Evolutionary conservation across 495 filamentous ascomycete species (phyloP).

Genomic region (Lentithecium fluviatile): DNA sequence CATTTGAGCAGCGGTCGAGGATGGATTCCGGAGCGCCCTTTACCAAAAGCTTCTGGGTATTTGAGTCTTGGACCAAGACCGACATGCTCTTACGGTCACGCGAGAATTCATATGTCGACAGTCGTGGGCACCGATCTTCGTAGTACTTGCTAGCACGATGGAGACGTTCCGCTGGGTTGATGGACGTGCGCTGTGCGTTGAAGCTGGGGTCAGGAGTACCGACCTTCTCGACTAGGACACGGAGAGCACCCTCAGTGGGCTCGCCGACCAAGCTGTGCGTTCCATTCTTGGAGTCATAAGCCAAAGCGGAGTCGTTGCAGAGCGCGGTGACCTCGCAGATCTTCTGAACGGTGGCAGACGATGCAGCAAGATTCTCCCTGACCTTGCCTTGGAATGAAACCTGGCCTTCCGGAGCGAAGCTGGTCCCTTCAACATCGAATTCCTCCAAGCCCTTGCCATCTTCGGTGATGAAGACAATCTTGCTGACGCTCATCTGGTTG

Average conservation of each 20-base stretch:
- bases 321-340: constrained; percentile 84
- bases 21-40: constrained; percentile 96
- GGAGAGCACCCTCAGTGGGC: constrained; percentile 91
- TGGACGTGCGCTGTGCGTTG: constrained; percentile 53
- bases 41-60: constrained; percentile 77
- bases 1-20: constrained; percentile 83
- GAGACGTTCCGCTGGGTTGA: constrained; percentile 58
- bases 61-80: constrained; percentile 71
- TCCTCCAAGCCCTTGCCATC: constrained; percentile 77
- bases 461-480: constrained; percentile 77
- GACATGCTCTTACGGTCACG: constrained; percentile 99
- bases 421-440: constrained; percentile 88
- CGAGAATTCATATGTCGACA: constrained; percentile 95
- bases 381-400: constrained; percentile 66
- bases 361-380: constrained; percentile 65
- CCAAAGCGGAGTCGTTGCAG: constrained; percentile 85
- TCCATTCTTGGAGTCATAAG: constrained; percentile 71
- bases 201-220: constrained; percentile 62
- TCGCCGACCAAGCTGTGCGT: constrained; percentile 87
- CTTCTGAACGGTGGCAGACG: constrained; percentile 75
- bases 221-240: constrained; percentile 91
- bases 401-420: constrained; percentile 80
- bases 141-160: constrained; percentile 83
- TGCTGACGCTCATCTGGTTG: constrained; percentile 99
- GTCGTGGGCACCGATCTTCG: constrained; percentile 67